A percentile compares a stretch with the other conserved stretches of the same genome.
These are phyloP conservation scores for Physaria fendleri DNA, from an alignment of 345 rosid genomes.

Conservation along the genomic window DNA sequence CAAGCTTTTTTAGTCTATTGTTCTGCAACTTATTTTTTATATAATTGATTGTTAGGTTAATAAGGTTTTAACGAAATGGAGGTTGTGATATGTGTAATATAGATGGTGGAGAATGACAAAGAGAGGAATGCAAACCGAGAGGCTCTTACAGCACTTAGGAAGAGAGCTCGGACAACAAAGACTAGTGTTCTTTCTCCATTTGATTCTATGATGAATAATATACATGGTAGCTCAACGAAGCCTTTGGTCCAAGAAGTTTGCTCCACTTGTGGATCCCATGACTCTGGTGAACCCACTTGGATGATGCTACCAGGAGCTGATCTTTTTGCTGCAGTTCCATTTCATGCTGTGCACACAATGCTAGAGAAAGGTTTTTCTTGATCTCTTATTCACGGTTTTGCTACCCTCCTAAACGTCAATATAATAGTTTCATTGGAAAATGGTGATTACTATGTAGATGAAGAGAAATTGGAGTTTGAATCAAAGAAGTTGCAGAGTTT, in stretches of 20 bases:
- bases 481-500: constrained; percentile 65
- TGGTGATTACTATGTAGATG: constrained; percentile 33
- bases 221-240: constrained; percentile 36
- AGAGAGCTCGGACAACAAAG: constrained; percentile 68
- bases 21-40: not conserved
- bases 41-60: not conserved
- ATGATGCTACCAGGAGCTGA: constrained; percentile 80
- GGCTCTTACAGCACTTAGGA: constrained; percentile 73
- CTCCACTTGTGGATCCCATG: constrained; percentile 67
- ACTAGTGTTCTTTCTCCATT: constrained; percentile 60
- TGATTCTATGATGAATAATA: constrained; percentile 70
- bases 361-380: constrained; percentile 68
- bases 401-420: not conserved
- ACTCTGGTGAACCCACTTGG: constrained; percentile 63
- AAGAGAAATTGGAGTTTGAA: constrained; percentile 48
- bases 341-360: constrained; percentile 73
- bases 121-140: constrained; percentile 71
- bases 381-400: not conserved
- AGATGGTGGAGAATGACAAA: constrained; percentile 73
- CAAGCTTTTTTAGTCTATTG: not conserved
- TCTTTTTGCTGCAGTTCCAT: constrained; percentile 59
- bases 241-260: constrained; percentile 76
- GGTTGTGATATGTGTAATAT: constrained; percentile 28
- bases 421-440: not conserved
- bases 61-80: not conserved